Conservation (phyloP, 768 basidiomycete species). For the Coprinellus micaceus region DNA sequence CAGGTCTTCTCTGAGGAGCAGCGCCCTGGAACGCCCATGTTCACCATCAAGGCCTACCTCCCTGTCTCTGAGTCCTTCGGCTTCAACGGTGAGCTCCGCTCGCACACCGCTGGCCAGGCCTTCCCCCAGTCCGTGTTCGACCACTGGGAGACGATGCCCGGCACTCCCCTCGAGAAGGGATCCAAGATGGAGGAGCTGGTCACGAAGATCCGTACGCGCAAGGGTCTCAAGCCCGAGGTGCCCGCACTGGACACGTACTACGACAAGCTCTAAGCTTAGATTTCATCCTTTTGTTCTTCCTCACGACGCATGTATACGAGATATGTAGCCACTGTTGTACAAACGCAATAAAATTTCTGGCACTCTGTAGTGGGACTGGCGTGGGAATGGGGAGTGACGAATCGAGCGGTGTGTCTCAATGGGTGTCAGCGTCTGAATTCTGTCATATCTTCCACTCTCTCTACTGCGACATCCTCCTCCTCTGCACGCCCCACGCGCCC, state of each 20-base stretch:
- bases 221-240: slow-evolving; percentile 95
- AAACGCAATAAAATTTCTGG: background rate
- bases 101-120: slow-evolving; percentile 92
- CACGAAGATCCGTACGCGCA: slow-evolving; percentile 77
- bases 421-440: slow-evolving; percentile 19
- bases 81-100: slow-evolving; percentile 94
- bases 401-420: background rate
- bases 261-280: slow-evolving; percentile 72
- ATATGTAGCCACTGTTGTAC: slow-evolving; percentile 17
- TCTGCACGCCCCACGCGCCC: slow-evolving; percentile 13
- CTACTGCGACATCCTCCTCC: slow-evolving; percentile 10
- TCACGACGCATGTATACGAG: too few species aligned
- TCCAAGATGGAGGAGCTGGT: slow-evolving; percentile 88
- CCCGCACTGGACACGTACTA: slow-evolving; percentile 87
- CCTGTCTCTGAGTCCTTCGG: slow-evolving; percentile 93
- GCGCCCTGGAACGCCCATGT: slow-evolving; percentile 96
- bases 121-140: slow-evolving; percentile 97
- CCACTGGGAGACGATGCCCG: slow-evolving; percentile 85
- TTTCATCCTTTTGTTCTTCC: slow-evolving; percentile 17
- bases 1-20: slow-evolving; percentile 99
- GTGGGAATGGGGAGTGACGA: background rate
- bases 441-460: background rate
- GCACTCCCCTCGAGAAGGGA: slow-evolving; percentile 84
- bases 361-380: slow-evolving; percentile 1
- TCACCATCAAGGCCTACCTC: slow-evolving; percentile 96